These are phyloP conservation scores for Hypoxylon lienhwacheense DNA, from an alignment of 495 filamentous ascomycete genomes.

Conservation along the genomic window DNA sequence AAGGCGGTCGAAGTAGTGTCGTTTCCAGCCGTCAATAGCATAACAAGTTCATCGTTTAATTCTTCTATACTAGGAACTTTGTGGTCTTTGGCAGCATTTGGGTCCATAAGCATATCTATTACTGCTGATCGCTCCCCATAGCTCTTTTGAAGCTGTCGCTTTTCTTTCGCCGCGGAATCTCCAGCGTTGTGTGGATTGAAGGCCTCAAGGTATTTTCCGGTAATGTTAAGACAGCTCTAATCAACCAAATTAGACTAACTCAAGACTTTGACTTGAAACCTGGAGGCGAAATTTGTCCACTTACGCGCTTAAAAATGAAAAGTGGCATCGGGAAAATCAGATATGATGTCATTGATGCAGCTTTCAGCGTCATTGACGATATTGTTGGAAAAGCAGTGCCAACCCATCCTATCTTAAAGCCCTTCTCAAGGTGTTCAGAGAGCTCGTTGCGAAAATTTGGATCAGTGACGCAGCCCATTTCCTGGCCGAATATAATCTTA, in stretches of 20 bases:
- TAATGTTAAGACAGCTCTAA: slow-evolving; percentile 1
- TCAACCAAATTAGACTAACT: background rate
- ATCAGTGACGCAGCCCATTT: background rate
- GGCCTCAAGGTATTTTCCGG: background rate
- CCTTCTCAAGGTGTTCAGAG: background rate
- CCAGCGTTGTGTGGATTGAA: background rate
- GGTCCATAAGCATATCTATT: slow-evolving; percentile 5
- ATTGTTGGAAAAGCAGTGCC: slow-evolving; percentile 1
- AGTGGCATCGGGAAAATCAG: slow-evolving; percentile 1
- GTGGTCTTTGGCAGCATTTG: slow-evolving; percentile 1
- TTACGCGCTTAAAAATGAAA: slow-evolving; percentile 1
- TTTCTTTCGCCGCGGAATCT: background rate
- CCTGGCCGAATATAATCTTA: slow-evolving; percentile 1
- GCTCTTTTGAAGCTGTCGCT: background rate
- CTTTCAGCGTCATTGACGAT: background rate
- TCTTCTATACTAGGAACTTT: background rate
- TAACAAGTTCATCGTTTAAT: slow-evolving; percentile 5
- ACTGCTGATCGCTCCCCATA: background rate
- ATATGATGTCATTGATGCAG: background rate
- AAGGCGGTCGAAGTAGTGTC: slow-evolving; percentile 1
- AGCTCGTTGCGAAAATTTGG: slow-evolving; percentile 2
- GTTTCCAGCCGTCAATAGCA: slow-evolving; percentile 1
- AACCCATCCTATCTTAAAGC: slow-evolving; percentile 1
- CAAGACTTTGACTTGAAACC: background rate
- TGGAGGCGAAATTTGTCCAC: background rate